Conservation (phyloP, 2,329 filamentous ascomycete genomes). For the Alternaria infectoria region DNA sequence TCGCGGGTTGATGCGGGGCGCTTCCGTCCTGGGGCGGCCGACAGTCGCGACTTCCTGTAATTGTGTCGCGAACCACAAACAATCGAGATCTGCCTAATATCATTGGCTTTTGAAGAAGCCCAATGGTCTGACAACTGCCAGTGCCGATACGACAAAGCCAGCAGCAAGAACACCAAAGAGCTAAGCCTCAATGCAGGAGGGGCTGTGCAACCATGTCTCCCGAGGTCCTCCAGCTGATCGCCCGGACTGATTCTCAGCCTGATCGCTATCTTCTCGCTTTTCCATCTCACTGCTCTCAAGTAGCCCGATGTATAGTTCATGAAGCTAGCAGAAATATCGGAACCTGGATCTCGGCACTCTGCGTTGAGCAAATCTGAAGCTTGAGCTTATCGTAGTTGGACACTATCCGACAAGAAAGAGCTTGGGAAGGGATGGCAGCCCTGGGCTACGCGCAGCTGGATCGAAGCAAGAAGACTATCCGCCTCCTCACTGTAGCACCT, state of each 20-base stretch:
- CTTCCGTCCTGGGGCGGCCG: not conserved
- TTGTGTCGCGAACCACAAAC: not conserved
- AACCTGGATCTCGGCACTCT: fast-evolving
- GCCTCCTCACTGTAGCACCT: not conserved
- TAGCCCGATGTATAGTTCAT: too few species aligned
- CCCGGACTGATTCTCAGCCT: not conserved
- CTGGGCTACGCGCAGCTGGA: not conserved
- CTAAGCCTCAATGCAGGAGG: not conserved
- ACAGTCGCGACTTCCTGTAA: not conserved
- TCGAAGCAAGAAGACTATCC: not conserved
- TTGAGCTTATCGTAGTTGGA: too few species aligned
- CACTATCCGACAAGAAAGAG: too few species aligned
- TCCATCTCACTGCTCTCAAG: not conserved
- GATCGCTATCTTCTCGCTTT: not conserved
- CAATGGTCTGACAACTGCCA: not conserved
- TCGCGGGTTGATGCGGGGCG: not conserved
- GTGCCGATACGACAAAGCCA: too few species aligned
- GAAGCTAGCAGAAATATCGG: too few species aligned
- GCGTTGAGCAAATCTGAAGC: too few species aligned
- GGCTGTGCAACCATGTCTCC: not conserved
- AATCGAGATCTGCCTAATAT: too few species aligned
- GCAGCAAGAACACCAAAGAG: too few species aligned
- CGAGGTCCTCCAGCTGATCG: fast-evolving
- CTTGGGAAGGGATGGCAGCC: not conserved
- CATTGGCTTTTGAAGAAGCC: too few species aligned